Conservation (phyloP, 305 asterid genomes). For the Rubia peregrina region DNA sequence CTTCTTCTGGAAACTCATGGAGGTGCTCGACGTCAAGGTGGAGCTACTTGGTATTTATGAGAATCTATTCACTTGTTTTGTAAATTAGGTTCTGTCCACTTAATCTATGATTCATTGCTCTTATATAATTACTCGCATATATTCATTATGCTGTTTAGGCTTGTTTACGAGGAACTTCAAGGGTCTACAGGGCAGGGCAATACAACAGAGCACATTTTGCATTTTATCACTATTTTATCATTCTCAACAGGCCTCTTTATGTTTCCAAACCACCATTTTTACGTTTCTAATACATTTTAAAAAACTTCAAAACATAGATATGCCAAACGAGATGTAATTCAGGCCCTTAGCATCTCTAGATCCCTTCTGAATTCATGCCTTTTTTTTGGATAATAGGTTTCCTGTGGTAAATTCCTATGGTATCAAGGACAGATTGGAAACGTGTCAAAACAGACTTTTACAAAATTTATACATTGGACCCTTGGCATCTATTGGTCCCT, state of each 20-base stretch:
- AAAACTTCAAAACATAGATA: not conserved
- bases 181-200: not conserved
- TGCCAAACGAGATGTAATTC: not conserved
- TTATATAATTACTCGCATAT: not conserved
- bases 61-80: conserved; percentile 18
- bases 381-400: too few species aligned
- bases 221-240: not conserved
- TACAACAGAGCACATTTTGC: not conserved
- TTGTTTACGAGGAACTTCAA: not conserved
- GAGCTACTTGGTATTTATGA: conserved; percentile 83
- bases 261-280: not conserved
- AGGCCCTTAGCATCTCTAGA: not conserved
- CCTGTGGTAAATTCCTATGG: not conserved
- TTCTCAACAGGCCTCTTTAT: not conserved
- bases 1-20: conserved; percentile 97
- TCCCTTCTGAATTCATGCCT: not conserved
- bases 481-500: not conserved
- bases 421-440: not conserved
- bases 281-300: not conserved
- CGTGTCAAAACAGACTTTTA: not conserved
- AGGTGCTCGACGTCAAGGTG: conserved; percentile 77
- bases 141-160: not conserved
- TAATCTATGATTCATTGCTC: not conserved
- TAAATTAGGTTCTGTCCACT: not conserved
- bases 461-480: not conserved